Percentiles rank a stretch among this genome's conserved stretches.
Conservation (phyloP, 768 basidiomycete genomes). For the Naematelia aurantialba region DNA sequence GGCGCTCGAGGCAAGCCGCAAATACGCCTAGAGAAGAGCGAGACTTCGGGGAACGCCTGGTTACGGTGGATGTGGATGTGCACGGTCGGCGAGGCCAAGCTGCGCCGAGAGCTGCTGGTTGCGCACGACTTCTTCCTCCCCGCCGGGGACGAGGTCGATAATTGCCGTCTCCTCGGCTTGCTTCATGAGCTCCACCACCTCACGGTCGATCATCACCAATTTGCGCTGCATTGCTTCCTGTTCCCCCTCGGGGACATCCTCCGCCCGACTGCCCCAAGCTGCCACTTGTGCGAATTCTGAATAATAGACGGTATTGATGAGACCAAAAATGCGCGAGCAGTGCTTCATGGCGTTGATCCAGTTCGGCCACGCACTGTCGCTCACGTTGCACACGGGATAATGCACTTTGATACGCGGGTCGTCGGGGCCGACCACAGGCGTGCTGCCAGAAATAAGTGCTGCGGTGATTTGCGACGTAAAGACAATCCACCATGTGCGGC, state of each 20-base stretch:
- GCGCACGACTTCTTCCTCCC: slow-evolving; percentile 48
- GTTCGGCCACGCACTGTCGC: slow-evolving; percentile 42
- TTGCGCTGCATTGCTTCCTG: slow-evolving; percentile 10
- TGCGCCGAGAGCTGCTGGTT: slow-evolving; percentile 47
- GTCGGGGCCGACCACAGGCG: slow-evolving; percentile 38
- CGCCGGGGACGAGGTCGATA: slow-evolving; percentile 46
- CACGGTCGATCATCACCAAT: slow-evolving; percentile 36
- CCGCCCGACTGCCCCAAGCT: slow-evolving; percentile 13
- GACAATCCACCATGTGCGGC: slow-evolving; percentile 47
- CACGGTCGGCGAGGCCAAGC: slow-evolving; percentile 42
- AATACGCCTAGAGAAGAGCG: slow-evolving; percentile 47
- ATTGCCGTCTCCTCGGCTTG: slow-evolving; percentile 38
- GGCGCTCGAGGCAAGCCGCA: slow-evolving; percentile 46
- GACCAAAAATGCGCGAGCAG: slow-evolving; percentile 33
- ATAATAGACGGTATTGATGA: slow-evolving; percentile 44
- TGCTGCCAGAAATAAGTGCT: slow-evolving; percentile 35
- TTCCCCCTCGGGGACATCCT: slow-evolving; percentile 1
- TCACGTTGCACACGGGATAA: slow-evolving; percentile 40
- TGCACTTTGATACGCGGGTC: slow-evolving; percentile 41
- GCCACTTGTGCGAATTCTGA: slow-evolving; percentile 1
- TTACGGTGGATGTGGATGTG: slow-evolving; percentile 49
- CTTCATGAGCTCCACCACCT: slow-evolving; percentile 40
- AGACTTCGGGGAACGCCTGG: slow-evolving; percentile 50
- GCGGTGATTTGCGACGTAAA: slow-evolving; percentile 37
- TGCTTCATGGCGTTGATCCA: slow-evolving; percentile 40